Conservation (phyloP, 257 asterid genomes). For the Solanum habrochaites region DNA sequence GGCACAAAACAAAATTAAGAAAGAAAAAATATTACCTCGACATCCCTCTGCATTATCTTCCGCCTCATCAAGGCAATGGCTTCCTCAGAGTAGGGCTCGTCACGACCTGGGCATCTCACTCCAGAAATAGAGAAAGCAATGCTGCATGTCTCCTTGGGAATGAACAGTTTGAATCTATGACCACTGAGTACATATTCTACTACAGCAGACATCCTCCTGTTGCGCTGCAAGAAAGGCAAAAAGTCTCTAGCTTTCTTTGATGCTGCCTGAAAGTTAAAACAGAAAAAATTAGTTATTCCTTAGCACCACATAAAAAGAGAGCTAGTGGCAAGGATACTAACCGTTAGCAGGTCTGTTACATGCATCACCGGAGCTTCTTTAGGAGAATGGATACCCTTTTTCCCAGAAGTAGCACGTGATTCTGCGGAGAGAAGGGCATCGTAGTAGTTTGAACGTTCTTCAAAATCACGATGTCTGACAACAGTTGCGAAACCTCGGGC, state of each 20-base stretch:
- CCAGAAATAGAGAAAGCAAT: constrained; percentile 90
- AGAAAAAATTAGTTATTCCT: neutral
- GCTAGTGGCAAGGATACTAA: constrained; percentile 23
- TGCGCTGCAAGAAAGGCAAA: constrained; percentile 85
- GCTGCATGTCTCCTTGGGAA: constrained; percentile 95
- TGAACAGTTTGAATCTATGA: constrained; percentile 70
- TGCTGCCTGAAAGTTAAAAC: constrained; percentile 30
- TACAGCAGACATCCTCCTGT: constrained; percentile 82
- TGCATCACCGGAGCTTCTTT: constrained; percentile 89
- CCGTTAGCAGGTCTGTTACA: constrained; percentile 70
- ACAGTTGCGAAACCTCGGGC: constrained; percentile 89
- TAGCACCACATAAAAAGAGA: neutral
- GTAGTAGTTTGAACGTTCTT: constrained; percentile 86
- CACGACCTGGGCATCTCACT: constrained; percentile 97
- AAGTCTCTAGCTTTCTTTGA: constrained; percentile 83
- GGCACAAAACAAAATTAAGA: neutral
- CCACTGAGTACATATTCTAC: constrained; percentile 97
- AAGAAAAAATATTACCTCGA: constrained; percentile 44
- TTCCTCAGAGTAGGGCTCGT: constrained; percentile 81
- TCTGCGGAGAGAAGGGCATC: constrained; percentile 90
- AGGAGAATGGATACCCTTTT: constrained; percentile 78
- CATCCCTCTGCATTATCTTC: constrained; percentile 99
- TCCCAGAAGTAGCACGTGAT: constrained; percentile 78
- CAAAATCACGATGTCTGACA: constrained; percentile 94
- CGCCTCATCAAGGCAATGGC: constrained; percentile 98